Base-by-base conservation (phyloP, 2,329 filamentous ascomycete genomes). In the Venturiaceae sp. region DNA sequence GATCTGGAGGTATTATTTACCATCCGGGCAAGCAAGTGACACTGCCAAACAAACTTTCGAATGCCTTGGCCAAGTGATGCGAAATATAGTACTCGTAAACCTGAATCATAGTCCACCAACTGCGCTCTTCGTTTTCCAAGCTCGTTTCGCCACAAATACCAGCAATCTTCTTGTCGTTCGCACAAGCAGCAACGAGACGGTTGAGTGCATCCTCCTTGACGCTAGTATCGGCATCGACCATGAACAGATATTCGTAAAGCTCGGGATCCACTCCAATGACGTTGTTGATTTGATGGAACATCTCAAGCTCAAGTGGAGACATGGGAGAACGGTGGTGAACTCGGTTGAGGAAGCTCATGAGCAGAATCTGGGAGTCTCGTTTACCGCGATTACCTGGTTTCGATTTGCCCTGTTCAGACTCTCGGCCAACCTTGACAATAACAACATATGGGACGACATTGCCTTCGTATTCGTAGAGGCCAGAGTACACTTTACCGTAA, bases 21-120 rank as follows among this genome's bases (percentile, higher is more conserved):
- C 94, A 99, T 82, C 94, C 94, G 63, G 94, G 94, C 77, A 99
- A 85, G 86, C 94, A 99, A 60, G 94, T 99, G 61, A 99, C 94
- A 72, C 90, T 95, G 69, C 92, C 94, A 69, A 99, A 99, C 61
- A 99, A 83, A 61, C 91, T 96, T 72, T 99, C 94, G 69, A 99
- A 99, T 62, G 94, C 90, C 77, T 99, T 99, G 57, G 94, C 81
- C 71, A 99, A 77, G 74, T 99, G 88, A 80, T 99, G 94, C 32
- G 94, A 97, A 69, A 99, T 99, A 73, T 92, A 99, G 79, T 99
- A 99, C 73, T 99, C 94, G 76, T 99, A 99, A 63, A 99, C 94
- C 72, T 99, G 94, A 68, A 99, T 99, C 94, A 99, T 99, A 13
- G 94, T 99, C 90, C 90, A 96, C 91, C 92, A 97, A 67, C 86